Conservation (phyloP, 2,329 filamentous ascomycete genomes). For the Trichophyton benhamiae region DNA sequence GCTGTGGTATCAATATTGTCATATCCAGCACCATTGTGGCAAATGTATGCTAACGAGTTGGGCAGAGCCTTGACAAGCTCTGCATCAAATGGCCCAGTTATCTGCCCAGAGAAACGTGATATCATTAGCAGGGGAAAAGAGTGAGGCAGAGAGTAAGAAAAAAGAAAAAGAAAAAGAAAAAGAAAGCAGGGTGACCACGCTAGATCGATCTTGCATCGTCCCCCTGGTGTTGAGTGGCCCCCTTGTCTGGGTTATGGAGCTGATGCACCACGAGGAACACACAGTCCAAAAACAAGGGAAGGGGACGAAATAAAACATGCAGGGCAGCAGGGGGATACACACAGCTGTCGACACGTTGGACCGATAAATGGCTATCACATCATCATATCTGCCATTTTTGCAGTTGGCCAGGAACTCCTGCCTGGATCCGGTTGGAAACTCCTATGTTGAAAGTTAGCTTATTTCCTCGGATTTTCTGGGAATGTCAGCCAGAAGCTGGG, state of each 20-base stretch:
- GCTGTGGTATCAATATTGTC: slow-evolving; percentile 47
- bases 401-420: slow-evolving; percentile 45
- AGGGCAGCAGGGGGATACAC: not conserved
- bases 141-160: not conserved
- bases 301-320: not conserved
- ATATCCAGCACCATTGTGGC: slow-evolving; percentile 48
- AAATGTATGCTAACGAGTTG: slow-evolving; percentile 37
- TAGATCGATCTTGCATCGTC: not conserved
- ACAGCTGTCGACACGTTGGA: slow-evolving; percentile 45
- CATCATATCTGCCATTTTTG: slow-evolving; percentile 43
- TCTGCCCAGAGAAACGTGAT: slow-evolving; percentile 15
- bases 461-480: not conserved
- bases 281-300: not conserved
- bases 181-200: not conserved
- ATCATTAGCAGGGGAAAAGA: not conserved
- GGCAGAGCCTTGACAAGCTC: slow-evolving; percentile 38
- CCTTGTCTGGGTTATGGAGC: not conserved
- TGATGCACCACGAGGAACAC: not conserved
- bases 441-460: slow-evolving; percentile 23
- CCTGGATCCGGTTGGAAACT: slow-evolving; percentile 42
- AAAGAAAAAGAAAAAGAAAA: too few species aligned
- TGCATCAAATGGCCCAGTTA: slow-evolving; percentile 37
- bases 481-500: too few species aligned
- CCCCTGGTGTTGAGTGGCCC: not conserved
- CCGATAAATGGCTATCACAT: slow-evolving; percentile 45